These are phyloP conservation scores for Dittrichia graveolens DNA, from an alignment of 129 eudicot species.

Conservation along the genomic window DNA sequence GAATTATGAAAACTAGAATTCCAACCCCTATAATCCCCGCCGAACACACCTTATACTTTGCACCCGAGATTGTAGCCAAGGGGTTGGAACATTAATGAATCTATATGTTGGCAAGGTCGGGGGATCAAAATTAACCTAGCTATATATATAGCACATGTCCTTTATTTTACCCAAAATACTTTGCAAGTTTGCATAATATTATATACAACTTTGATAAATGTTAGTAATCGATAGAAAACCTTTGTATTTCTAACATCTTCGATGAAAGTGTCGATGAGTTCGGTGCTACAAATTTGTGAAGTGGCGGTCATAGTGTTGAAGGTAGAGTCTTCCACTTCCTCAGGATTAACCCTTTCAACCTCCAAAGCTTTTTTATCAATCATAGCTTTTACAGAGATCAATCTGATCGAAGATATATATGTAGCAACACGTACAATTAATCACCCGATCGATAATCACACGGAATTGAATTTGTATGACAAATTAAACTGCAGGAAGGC, in stretches of 20 bases:
- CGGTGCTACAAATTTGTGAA: neutral
- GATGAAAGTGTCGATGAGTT: neutral
- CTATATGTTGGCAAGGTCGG: no score
- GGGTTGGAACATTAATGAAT: no score
- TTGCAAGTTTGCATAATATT: neutral
- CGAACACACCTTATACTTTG: no score
- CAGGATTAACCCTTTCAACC: neutral
- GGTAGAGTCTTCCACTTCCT: neutral
- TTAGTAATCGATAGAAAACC: neutral
- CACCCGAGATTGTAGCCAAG: no score
- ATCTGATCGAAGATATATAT: neutral
- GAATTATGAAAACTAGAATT: no score
- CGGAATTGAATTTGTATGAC: no score
- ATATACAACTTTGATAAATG: neutral
- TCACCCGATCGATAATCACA: no score
- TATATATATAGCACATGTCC: no score
- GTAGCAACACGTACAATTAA: neutral
- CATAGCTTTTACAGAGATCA: neutral
- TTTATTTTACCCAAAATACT: no score
- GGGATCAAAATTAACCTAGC: no score
- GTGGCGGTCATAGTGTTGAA: neutral
- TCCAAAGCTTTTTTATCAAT: neutral
- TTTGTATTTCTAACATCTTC: slow-evolving; percentile 2
- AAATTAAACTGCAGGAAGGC: no score
- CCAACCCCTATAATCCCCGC: no score